Conservation (phyloP, 352 stramenopile species). For the Globisporangium splendens region DNA sequence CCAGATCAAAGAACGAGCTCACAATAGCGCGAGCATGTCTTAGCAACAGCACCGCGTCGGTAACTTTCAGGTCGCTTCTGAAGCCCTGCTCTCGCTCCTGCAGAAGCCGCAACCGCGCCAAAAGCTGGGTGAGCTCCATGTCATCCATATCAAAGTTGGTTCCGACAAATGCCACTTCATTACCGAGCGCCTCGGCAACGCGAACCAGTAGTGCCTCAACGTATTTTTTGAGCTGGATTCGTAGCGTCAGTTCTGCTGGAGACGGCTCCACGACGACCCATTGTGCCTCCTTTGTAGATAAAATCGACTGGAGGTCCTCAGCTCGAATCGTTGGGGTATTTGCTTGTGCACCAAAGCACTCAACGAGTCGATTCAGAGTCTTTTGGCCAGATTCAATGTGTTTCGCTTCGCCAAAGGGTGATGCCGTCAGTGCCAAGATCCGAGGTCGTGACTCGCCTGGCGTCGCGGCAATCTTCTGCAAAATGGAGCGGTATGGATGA, state of each 20-base stretch:
- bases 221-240: conserved; percentile 39
- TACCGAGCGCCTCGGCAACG: conserved; percentile 22
- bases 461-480: conserved; percentile 35
- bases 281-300: conserved; percentile 56
- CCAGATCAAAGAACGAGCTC: conserved; percentile 47
- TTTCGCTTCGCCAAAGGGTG: conserved; percentile 61
- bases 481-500: conserved; percentile 58
- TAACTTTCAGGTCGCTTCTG: conserved; percentile 3
- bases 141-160: conserved; percentile 47
- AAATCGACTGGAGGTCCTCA: conserved; percentile 36
- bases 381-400: conserved; percentile 28
- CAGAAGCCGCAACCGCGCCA: conserved; percentile 33
- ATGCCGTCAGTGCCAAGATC: conserved; percentile 69
- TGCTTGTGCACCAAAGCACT: conserved; percentile 44
- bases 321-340: conserved; percentile 61
- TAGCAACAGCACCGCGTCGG: conserved; percentile 43
- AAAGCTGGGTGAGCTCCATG: conserved; percentile 48
- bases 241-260: conserved; percentile 29
- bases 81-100: conserved; percentile 7
- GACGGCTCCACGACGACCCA: conserved; percentile 52
- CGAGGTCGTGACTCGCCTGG: conserved; percentile 28
- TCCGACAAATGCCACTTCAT: conserved; percentile 37
- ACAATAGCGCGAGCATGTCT: conserved; percentile 40
- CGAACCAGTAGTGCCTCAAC: conserved; percentile 35
- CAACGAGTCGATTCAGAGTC: conserved; percentile 34